Base-by-base conservation (phyloP, 345 rosid genomes). In the Sisymbrium irio region DNA sequence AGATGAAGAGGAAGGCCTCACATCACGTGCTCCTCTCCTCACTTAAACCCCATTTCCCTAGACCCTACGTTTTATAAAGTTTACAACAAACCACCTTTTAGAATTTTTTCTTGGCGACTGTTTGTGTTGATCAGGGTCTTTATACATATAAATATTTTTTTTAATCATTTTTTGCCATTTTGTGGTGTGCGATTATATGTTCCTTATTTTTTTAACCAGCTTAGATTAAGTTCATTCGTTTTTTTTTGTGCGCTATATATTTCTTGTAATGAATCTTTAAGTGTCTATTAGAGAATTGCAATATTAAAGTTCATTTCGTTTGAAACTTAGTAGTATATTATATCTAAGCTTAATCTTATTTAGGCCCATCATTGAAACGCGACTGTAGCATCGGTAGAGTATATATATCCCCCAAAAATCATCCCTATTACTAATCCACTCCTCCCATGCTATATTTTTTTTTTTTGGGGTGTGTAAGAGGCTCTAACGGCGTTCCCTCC, bases 1-100 rank as follows among this genome's bases (percentile, higher is more conserved):
- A 57, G 76, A 77, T 65, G 76, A 57, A 71, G 80, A 76, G 53
- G 65, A 71, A 71, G 76, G 72, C 9, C 47, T 57, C 37, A 8
- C 68, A 10, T n/a, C 76, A 65, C 67, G 57, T 47, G 72, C 17
- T 5, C 76, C 80, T 58, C 80, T 77, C 42, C 72, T 77, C 14
- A 64, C 80, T 70, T 77, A 50, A 71, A 33, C 45, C 7, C 2
- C 5, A 22, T 10, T 14, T 36, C 35, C 6, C 12, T n/a, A n/a
- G n/a, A 32, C 1, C 18, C n/a, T n/a, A n/a, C n/a, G 12, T 42
- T 61, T 49, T 61, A 3, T 62, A 5, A 51, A 17, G 3, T 19
- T 63, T 46, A 13, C 5, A 28, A 64, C 63, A 71, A 71, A 50
- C 1, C 25, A 72, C 20, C 6, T 28, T 51, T 37, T 61, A 54